These are phyloP conservation scores for Chalciporus sp. DNA, from an alignment of 1,284 basidiomycete species.

Conservation along the genomic window DNA sequence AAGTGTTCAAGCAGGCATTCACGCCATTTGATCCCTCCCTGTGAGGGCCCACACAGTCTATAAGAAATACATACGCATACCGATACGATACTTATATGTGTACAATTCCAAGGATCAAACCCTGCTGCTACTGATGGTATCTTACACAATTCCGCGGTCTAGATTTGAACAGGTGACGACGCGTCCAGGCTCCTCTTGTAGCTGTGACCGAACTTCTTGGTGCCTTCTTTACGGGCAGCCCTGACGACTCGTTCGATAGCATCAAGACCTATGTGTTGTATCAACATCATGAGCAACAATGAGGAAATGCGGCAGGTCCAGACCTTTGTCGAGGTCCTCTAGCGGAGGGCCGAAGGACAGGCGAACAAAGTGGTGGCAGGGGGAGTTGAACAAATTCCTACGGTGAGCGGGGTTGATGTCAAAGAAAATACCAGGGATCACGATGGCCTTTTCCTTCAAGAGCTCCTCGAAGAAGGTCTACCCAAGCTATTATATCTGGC, in stretches of 20 bases:
- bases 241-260: constrained; percentile 81
- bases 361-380: constrained; percentile 88
- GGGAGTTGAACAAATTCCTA: constrained; percentile 86
- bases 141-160: constrained; percentile 1
- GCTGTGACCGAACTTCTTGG: constrained; percentile 61
- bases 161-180: constrained; percentile 26
- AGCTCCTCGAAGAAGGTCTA: constrained; percentile 94
- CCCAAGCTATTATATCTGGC: constrained; percentile 1
- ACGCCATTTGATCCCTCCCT: constrained; percentile 65
- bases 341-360: constrained; percentile 88
- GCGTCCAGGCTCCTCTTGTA: constrained; percentile 64
- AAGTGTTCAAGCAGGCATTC: constrained; percentile 83
- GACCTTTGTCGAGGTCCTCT: constrained; percentile 80
- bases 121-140: neutral
- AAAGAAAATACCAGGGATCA: constrained; percentile 91
- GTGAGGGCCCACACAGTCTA: constrained; percentile 5
- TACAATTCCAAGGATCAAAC: constrained; percentile 1
- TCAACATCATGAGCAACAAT: constrained; percentile 3
- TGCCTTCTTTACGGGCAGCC: constrained; percentile 67
- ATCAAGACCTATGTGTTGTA: constrained; percentile 63
- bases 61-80: neutral
- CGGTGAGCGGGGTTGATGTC: constrained; percentile 86
- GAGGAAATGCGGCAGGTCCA: constrained; percentile 17
- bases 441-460: constrained; percentile 87
- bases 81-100: neutral